Evolutionary conservation across 129 eudicot species (phyloP), one percentile per base, ranked within the genome.

Genomic region (Tagetes erecta): DNA sequence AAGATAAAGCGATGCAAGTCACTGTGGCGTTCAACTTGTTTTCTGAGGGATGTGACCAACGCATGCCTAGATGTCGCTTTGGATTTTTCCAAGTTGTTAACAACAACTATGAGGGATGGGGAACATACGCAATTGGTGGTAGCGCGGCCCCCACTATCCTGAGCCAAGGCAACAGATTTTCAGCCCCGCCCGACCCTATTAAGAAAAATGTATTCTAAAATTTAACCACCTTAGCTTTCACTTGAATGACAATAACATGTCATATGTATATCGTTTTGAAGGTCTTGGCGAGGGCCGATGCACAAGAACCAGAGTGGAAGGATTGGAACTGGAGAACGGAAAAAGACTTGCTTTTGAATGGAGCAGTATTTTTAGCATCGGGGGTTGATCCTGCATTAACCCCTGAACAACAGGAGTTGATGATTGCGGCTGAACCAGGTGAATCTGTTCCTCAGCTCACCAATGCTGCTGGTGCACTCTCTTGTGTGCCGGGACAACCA

Each of bases 301-400:
- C 78, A 34, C 37, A 36, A 1, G 60, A 63, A 51, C 46, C 4
- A 45, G 78, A 59, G 60, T 73, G 70, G 62, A 46, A 63, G 76
- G 2, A 45, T 3, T 84, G 88, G 88, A 73, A 46, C 1, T 81
- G 88, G 88, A 81, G 83, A 81, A 64, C 88, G 4, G 76, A 81
- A 67, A 78, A 78, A 38, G 88, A 84, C 68, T 1, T 51, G 13
- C 71, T 84, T 55, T 68, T 72, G 68, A 81, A 84, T 39, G 85
- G 85, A 68, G 88, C 88, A 0, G 38, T 55, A 13, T 80, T 84
- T 34, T 8, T 70, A 0, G 60, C 72, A 65, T 80, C 88, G 0
- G 88, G 88, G 9, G 78, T 76, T 45, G 51, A 50, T 10, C 75
- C 70, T 4, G 30, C 52, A 3, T 33, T 75, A 70, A 41, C 56